Evolutionary conservation across 2,329 filamentous ascomycete species (phyloP).

Genomic region (Calonectria hawksworthii): DNA sequence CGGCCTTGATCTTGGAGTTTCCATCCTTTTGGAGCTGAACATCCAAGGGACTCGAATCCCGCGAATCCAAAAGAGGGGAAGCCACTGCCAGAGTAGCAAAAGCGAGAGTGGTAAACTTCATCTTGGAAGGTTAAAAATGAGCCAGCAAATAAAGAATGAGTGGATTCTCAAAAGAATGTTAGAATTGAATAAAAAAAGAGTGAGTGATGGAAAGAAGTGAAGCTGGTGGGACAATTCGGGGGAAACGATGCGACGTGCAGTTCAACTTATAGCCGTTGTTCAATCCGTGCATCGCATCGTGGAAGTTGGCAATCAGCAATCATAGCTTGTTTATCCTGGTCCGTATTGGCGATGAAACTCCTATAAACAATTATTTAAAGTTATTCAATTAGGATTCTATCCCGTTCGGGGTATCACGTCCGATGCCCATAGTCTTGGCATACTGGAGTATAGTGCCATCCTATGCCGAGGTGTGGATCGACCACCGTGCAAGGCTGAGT

Average conservation of each 20-base stretch:
- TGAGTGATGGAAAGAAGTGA: neutral
- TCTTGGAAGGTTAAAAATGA: constrained; percentile 38
- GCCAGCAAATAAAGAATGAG: neutral
- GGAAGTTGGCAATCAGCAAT: neutral
- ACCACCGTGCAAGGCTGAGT: neutral
- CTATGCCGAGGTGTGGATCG: neutral
- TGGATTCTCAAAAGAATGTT: neutral
- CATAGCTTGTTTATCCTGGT: neutral
- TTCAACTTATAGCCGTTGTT: neutral
- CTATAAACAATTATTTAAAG: neutral
- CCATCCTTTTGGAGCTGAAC: constrained; percentile 56
- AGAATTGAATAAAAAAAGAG: neutral
- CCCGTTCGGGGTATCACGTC: neutral
- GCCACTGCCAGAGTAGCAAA: constrained; percentile 53
- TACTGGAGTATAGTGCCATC: neutral
- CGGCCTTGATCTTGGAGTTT: constrained; percentile 62
- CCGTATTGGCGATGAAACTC: neutral
- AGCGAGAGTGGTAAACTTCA: constrained; percentile 55
- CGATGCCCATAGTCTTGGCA: neutral
- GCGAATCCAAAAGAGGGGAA: constrained; percentile 23
- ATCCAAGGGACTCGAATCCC: constrained; percentile 48
- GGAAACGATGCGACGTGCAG: neutral
- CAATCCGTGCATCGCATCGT: neutral
- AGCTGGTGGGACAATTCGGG: neutral
- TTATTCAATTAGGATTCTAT: neutral